Evolutionary conservation across 306 rosid genomes (phyloP), one percentile per base, ranked within the genome.

Genomic region (Psophocarpus tetragonolobus): DNA sequence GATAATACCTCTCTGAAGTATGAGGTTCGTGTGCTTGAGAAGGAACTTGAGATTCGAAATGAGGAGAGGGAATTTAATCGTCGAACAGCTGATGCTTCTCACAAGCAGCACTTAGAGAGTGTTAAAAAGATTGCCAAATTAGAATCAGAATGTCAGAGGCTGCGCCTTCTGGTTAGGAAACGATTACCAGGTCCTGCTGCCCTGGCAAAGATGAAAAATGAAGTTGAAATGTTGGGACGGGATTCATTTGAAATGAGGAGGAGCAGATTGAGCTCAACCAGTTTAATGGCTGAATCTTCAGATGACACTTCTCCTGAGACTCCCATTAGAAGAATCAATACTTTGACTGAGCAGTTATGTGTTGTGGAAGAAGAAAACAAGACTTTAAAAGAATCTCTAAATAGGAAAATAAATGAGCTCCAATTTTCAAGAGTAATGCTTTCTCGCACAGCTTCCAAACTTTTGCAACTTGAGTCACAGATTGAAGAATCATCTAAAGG

Each of bases 101-200:
- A 93, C 84, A 91, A 83, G 87, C 94, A 88, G 67, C 92, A 91
- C 50, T 82, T 93, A 75, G 97, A 88, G 77, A 87, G 88, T 62
- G 83, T 85, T 69, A 91, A 90, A 82, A 90, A 86, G 80, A 87
- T 93, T 76, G 90, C 92, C 8, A 90, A 88, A 84, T 85, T 93
- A 72, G 98, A 93, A 77, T 91, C 96, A 17, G 98, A 93, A 87
- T 93, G 98, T 86, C 98, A 91, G 88, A 84, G 96, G 81, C 77
- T 93, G 85, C 91, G 97, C 5, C 75, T 93, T 61, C 89, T 93
- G 60, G 92, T 93, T 47, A 87, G 89, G 66, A 93, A 93, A 84
- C 86, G 97, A 71, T 81, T 93, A 74, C 98, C 98, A 45, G 93
- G 98, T 81, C 98, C 97, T 74, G 98, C 94, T 76, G 90, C 98